phyloP scores from a whole-genome alignment of 768 basidiomycete genomes.

The Leccinum boreale region DNA sequence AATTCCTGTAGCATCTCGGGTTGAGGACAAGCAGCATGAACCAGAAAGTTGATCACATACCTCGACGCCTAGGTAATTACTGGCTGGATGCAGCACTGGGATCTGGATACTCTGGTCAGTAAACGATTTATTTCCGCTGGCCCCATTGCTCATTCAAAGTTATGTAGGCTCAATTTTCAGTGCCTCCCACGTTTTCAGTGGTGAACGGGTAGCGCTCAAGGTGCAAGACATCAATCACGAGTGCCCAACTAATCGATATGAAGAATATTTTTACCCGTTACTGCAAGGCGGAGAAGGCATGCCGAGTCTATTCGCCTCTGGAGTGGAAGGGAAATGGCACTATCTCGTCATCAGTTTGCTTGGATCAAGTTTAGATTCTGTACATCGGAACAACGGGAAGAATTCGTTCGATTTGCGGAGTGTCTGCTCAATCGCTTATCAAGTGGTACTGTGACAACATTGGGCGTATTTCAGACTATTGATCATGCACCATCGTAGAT shows the following conservation, averaged over 20 bases:
- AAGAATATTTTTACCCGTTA: slow-evolving; percentile 63
- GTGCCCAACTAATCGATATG: slow-evolving; percentile 74
- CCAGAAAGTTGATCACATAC: slow-evolving; percentile 18
- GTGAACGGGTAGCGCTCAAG: slow-evolving; percentile 68
- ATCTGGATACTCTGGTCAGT: slow-evolving; percentile 69
- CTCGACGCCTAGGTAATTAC: slow-evolving; percentile 54
- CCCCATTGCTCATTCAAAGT: background rate
- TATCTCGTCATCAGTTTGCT: slow-evolving; percentile 77
- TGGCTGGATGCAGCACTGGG: slow-evolving; percentile 58
- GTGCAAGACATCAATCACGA: slow-evolving; percentile 66
- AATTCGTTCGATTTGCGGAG: slow-evolving; percentile 65
- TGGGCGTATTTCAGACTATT: slow-evolving; percentile 3
- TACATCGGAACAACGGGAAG: slow-evolving; percentile 55
- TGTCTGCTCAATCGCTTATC: slow-evolving; percentile 72
- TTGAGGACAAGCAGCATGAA: slow-evolving; percentile 10
- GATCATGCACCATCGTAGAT: slow-evolving; percentile 45
- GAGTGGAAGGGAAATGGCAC: slow-evolving; percentile 57
- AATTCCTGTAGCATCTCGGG: background rate
- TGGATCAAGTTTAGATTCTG: slow-evolving; percentile 62
- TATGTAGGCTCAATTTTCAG: slow-evolving; percentile 68
- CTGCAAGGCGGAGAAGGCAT: slow-evolving; percentile 73
- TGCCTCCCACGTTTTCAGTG: slow-evolving; percentile 54
- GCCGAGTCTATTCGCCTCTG: slow-evolving; percentile 66
- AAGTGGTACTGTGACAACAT: slow-evolving; percentile 51
- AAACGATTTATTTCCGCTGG: background rate